Percentiles rank a stretch among this genome's conserved stretches.
These are phyloP conservation scores for Cerrena zonata DNA, from an alignment of 1,284 basidiomycete genomes.

Conservation along the genomic window DNA sequence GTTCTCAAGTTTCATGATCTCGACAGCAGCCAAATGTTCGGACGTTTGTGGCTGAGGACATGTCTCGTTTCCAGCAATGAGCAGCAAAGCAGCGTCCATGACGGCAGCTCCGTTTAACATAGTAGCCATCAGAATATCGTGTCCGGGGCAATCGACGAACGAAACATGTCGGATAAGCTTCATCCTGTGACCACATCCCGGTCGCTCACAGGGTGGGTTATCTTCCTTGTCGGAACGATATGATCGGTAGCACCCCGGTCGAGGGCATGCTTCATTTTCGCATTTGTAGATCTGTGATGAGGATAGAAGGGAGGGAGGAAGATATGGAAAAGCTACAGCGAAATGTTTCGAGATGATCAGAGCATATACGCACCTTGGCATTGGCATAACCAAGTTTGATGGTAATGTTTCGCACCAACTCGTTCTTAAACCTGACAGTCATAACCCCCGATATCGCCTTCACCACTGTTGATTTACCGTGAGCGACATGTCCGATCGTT, in stretches of 20 bases:
- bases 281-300: conserved; percentile 99
- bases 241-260: conserved; percentile 90
- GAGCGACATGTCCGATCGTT: conserved; percentile 94
- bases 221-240: conserved; percentile 94
- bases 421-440: conserved; percentile 99
- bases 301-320: too few relatives aligned
- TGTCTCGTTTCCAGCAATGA: conserved; percentile 95
- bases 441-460: conserved; percentile 99
- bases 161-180: conserved; percentile 91
- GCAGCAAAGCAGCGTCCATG: conserved; percentile 95
- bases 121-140: conserved; percentile 98
- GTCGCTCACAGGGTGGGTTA: conserved; percentile 86
- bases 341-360: conserved; percentile 10
- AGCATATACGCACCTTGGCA: conserved; percentile 76
- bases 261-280: conserved; percentile 85
- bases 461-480: conserved; percentile 98
- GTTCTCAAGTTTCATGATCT: conserved; percentile 98
- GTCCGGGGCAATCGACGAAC: conserved; percentile 93
- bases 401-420: conserved; percentile 95
- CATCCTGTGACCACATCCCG: conserved; percentile 87
- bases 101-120: conserved; percentile 99
- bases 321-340: not conserved
- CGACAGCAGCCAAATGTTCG: conserved; percentile 96
- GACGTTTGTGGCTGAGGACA: conserved; percentile 99
- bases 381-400: conserved; percentile 99